phyloP scores from a whole-genome alignment of 257 asterid genomes.

The Solanum neorickii region DNA sequence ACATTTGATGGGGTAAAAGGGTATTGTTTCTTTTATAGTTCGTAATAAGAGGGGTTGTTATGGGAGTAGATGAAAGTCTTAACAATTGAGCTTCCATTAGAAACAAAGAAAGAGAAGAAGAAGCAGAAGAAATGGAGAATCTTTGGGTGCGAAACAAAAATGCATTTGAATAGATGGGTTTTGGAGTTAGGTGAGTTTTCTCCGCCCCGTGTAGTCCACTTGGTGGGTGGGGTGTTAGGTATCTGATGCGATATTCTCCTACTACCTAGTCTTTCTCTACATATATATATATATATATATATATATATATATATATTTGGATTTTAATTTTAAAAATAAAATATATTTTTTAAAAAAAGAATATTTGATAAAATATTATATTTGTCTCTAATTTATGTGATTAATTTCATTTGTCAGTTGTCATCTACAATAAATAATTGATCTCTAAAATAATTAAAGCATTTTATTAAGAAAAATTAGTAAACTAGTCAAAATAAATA shows the following conservation, averaged over 20 bases:
- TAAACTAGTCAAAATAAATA: no score
- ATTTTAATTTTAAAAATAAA: no score
- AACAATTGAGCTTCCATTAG: slow-evolving; percentile 50
- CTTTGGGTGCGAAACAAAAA: background rate
- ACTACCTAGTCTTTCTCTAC: background rate
- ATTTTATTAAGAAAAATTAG: no score
- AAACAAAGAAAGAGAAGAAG: background rate
- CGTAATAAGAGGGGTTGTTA: background rate
- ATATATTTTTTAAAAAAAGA: no score
- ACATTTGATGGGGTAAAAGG: background rate
- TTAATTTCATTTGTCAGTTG: background rate
- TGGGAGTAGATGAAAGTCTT: slow-evolving; percentile 22
- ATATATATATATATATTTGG: no score
- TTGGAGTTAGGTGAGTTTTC: background rate
- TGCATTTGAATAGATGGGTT: background rate
- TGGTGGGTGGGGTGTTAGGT: background rate
- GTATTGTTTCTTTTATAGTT: slow-evolving; percentile 11
- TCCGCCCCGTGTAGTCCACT: background rate
- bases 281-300: no score
- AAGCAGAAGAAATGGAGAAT: background rate
- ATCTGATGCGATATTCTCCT: background rate
- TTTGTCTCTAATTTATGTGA: background rate
- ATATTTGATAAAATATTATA: no score
- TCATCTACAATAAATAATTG: background rate
- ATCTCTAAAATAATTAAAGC: no score